These are phyloP conservation scores for Pulicaria dysenterica DNA, from an alignment of 129 eudicot genomes.

Conservation along the genomic window DNA sequence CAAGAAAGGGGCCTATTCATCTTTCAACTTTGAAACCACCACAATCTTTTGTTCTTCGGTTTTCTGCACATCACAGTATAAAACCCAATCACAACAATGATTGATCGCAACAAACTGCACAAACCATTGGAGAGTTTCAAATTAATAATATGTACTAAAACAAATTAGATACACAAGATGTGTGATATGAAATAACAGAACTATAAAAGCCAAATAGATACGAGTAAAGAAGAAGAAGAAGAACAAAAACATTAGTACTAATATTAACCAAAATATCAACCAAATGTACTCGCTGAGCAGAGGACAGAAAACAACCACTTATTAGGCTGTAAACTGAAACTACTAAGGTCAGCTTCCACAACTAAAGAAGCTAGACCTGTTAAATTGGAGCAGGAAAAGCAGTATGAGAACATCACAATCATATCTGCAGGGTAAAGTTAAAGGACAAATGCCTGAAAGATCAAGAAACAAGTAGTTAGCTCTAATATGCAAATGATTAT, in stretches of 20 bases:
- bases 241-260: too few species aligned
- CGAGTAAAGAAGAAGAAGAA: too few species aligned
- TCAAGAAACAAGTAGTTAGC: constrained; percentile 18
- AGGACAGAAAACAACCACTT: constrained; percentile 57
- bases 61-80: constrained; percentile 90
- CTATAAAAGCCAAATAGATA: too few species aligned
- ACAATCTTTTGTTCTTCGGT: constrained; percentile 48
- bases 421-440: constrained; percentile 65
- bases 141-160: background rate
- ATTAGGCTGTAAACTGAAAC: constrained; percentile 63
- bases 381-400: constrained; percentile 57
- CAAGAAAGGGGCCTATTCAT: constrained; percentile 46
- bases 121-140: background rate
- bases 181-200: too few species aligned
- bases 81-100: constrained; percentile 73
- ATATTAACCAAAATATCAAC: too few species aligned
- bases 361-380: constrained; percentile 54
- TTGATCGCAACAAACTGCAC: constrained; percentile 73
- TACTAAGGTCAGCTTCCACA: constrained; percentile 49
- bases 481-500: background rate
- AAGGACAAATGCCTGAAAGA: constrained; percentile 59
- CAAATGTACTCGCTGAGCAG: constrained; percentile 57
- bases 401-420: constrained; percentile 54
- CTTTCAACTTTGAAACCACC: constrained; percentile 15
- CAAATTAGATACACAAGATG: too few species aligned